Base-by-base conservation (phyloP, 2,329 filamentous ascomycete species). In the Fusarium albidum region DNA sequence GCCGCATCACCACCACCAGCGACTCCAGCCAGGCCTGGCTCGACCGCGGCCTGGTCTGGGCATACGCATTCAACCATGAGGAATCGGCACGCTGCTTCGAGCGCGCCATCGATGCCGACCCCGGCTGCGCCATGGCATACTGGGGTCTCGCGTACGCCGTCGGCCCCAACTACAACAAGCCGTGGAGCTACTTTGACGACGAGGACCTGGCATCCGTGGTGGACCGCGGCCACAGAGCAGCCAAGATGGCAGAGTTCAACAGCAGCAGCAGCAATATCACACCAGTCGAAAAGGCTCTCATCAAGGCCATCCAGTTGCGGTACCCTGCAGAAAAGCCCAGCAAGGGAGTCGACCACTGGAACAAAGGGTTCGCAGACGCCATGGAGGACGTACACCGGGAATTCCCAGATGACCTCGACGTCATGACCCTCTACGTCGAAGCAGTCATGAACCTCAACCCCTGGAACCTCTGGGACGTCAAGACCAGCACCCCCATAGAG, bases 101-200 rank as follows among this genome's bases (percentile, higher is more conserved):
- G 62, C 73, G 75, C 9, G 86, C 85, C n/a, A 79, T 84, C 27
- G 68, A 70, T 1, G 67, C 75, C 39, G 88, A 91, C 55, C 56
- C 73, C 0, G 57, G 69, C 3, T 89, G 83, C 51, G 79, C 81
- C 26, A 84, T 90, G 77, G 86, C 84, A 4, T 82, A 88, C 64
- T 91, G 88, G 87, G 88, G 88, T 0, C 72, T 89, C 5, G 86
- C 90, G 0, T 92, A 89, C 68, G 78, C 86, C 2, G 73, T 90
- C 0, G 90, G 90, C 0, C 90, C 90, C 4, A 92, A 94, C 66
- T 87, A 86, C 70, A 84, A 93, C 74, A 91, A 92, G 66, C 86
- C 89, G 0, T 92, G 90, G 90, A 81, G 84, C 25, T 79, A 84
- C 18, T 91, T 92, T 59, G 87, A 89, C 47, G 72, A 79, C 1